These are phyloP conservation scores for Endogone sp. DNA, from an alignment of 192 early-diverging fungal genomes.

Conservation along the genomic window DNA sequence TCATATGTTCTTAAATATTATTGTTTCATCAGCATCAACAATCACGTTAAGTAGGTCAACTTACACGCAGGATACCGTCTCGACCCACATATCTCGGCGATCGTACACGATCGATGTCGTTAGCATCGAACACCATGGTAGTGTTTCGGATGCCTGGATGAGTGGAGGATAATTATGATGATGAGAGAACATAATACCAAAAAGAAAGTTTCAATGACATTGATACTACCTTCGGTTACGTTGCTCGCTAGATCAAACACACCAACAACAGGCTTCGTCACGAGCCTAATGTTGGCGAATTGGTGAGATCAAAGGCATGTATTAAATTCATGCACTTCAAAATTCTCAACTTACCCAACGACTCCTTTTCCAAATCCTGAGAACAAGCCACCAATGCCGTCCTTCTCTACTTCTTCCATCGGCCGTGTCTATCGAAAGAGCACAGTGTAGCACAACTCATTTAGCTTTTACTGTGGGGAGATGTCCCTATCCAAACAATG, in stretches of 20 bases:
- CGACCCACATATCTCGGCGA: conserved; percentile 81
- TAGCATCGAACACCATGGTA: conserved; percentile 81
- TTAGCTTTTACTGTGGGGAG: background rate
- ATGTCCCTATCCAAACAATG: background rate
- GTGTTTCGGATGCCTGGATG: conserved; percentile 83
- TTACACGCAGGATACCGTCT: conserved; percentile 77
- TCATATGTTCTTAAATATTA: conserved; percentile 2
- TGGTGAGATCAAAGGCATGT: too few relatives aligned
- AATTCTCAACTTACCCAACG: conserved; percentile 70
- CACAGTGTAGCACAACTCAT: conserved; percentile 15
- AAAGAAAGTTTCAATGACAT: conserved; percentile 6
- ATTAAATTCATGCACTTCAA: too few relatives aligned
- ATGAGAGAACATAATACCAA: conserved; percentile 7
- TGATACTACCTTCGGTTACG: conserved; percentile 72
- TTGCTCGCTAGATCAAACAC: conserved; percentile 93
- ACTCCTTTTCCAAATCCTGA: conserved; percentile 93
- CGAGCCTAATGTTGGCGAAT: conserved; percentile 59
- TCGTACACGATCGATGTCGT: conserved; percentile 79
- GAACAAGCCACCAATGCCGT: conserved; percentile 92
- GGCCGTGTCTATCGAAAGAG: conserved; percentile 56
- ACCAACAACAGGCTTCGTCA: conserved; percentile 95
- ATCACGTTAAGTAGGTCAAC: conserved; percentile 6
- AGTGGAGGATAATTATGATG: background rate
- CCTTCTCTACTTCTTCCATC: conserved; percentile 81
- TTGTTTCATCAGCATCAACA: conserved; percentile 5